Evolutionary conservation across 2,329 filamentous ascomycete genomes (phyloP).

Genomic region (Ramichloridium luteum): DNA sequence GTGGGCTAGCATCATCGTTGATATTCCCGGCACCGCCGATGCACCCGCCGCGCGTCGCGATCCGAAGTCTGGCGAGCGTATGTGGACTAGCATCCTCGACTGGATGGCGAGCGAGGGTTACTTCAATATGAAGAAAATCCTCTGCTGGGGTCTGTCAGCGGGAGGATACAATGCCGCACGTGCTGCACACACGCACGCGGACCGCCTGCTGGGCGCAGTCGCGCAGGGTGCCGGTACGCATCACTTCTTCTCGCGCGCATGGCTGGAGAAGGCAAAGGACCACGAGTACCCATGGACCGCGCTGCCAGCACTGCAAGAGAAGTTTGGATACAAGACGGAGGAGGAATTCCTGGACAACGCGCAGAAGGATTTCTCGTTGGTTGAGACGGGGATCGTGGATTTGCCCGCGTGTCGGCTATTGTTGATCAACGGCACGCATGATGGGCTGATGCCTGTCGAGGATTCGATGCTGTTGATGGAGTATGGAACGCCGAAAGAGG

Average conservation of each 20-base stretch:
- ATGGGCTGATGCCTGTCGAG: conserved; percentile 57
- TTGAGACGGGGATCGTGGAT: conserved; percentile 47
- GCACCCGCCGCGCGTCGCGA: conserved; percentile 53
- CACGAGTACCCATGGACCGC: conserved; percentile 44
- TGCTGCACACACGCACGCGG: conserved; percentile 53
- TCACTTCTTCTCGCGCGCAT: conserved; percentile 47
- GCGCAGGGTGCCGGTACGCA: conserved; percentile 54
- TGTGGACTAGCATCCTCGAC: conserved; percentile 50
- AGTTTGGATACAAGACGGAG: conserved; percentile 48
- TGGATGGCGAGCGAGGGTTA: conserved; percentile 42
- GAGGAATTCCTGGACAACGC: conserved; percentile 44
- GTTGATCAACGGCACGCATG: conserved; percentile 48
- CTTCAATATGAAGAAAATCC: conserved; percentile 46
- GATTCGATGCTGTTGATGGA: conserved; percentile 54
- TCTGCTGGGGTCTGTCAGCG: conserved; percentile 53
- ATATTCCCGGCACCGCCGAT: conserved; percentile 57
- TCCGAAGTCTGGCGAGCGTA: conserved; percentile 45
- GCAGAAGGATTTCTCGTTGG: conserved; percentile 50
- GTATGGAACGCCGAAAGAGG: conserved; percentile 54
- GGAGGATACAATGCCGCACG: conserved; percentile 56
- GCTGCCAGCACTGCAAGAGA: conserved; percentile 39
- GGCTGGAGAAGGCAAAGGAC: conserved; percentile 50
- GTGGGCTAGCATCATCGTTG: conserved; percentile 50
- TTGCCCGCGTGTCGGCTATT: conserved; percentile 45
- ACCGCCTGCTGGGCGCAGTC: conserved; percentile 42